phyloP scores from a whole-genome alignment of 2,329 filamentous ascomycete genomes.

The Lasiodiplodia theobromae region DNA sequence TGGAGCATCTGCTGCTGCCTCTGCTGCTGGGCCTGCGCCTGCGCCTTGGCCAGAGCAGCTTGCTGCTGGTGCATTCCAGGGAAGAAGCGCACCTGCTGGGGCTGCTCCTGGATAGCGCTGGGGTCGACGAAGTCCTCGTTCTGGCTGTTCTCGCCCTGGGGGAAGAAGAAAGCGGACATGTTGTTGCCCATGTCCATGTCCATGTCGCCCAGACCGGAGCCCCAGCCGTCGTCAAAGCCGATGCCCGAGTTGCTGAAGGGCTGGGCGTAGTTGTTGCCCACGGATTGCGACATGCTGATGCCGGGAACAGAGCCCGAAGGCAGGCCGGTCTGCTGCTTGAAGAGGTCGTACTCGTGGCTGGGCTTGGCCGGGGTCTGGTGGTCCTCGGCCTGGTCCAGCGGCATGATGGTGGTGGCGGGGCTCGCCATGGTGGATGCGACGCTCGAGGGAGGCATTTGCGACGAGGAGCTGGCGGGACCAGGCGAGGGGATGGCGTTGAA shows the following conservation, averaged over 20 bases:
- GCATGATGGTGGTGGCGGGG: conserved; percentile 61
- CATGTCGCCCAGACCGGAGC: conserved; percentile 65
- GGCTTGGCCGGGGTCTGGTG: conserved; percentile 75
- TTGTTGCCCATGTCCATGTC: conserved; percentile 65
- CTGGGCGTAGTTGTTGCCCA: conserved; percentile 42
- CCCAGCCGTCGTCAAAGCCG: conserved; percentile 70
- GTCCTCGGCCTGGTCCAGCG: conserved; percentile 53
- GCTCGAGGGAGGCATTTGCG: conserved; percentile 58
- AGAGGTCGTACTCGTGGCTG: conserved; percentile 93
- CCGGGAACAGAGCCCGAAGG: conserved; percentile 84
- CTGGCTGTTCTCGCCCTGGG: conserved; percentile 49
- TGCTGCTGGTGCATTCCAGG: conserved; percentile 93
- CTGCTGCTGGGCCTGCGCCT: conserved; percentile 50
- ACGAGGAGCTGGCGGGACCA: conserved; percentile 60
- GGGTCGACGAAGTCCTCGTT: conserved; percentile 73
- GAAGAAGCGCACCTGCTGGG: conserved; percentile 74
- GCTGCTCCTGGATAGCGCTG: conserved; percentile 71
- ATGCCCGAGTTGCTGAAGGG: conserved; percentile 67
- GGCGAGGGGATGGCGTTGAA: conserved; percentile 69
- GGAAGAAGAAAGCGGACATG: conserved; percentile 70
- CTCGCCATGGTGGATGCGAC: conserved; percentile 61
- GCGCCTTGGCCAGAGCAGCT: conserved; percentile 63
- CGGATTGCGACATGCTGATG: conserved; percentile 65
- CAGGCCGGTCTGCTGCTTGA: conserved; percentile 94
- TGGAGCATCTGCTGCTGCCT: conserved; percentile 64